These are phyloP conservation scores for Lolium rigidum DNA, from an alignment of 176 grass and related monocot species.

Conservation along the genomic window DNA sequence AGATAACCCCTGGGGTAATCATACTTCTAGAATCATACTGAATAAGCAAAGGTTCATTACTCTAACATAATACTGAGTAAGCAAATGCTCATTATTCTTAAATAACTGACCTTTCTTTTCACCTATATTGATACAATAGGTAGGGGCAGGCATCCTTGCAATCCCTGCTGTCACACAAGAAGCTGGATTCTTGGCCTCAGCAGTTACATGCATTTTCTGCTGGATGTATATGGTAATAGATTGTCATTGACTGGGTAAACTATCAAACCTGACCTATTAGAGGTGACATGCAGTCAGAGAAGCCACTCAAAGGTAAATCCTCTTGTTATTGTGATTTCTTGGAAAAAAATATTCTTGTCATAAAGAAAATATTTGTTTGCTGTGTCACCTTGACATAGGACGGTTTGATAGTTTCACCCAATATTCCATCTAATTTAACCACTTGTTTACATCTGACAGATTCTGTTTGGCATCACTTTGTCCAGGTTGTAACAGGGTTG, in stretches of 20 bases:
- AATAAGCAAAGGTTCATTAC: not conserved
- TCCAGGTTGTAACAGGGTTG: conserved; percentile 89
- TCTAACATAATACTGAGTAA: not conserved
- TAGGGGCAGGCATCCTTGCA: conserved; percentile 93
- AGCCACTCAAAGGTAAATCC: conserved; percentile 48
- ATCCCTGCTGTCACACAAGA: conserved; percentile 97
- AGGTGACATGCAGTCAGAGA: conserved; percentile 53
- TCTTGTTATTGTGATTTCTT: conserved; percentile 27
- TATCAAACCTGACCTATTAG: conserved; percentile 59
- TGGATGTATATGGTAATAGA: conserved; percentile 98
- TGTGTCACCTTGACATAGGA: conserved; percentile 57
- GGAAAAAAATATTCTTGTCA: not conserved
- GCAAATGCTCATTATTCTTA: not conserved
- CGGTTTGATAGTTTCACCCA: conserved; percentile 56
- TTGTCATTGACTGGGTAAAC: conserved; percentile 58
- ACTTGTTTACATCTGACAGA: conserved; percentile 20
- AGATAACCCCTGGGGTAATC: not conserved
- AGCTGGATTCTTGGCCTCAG: conserved; percentile 72
- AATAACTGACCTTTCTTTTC: not conserved
- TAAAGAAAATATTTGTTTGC: conserved; percentile 33
- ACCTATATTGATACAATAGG: conserved; percentile 47
- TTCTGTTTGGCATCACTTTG: conserved; percentile 44
- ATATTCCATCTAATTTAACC: conserved; percentile 8
- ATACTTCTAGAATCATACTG: not conserved
- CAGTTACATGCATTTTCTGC: conserved; percentile 59